Conservation (phyloP, 371 early-diverging fungal species). For the Batrachochytrium dendrobatidis region DNA sequence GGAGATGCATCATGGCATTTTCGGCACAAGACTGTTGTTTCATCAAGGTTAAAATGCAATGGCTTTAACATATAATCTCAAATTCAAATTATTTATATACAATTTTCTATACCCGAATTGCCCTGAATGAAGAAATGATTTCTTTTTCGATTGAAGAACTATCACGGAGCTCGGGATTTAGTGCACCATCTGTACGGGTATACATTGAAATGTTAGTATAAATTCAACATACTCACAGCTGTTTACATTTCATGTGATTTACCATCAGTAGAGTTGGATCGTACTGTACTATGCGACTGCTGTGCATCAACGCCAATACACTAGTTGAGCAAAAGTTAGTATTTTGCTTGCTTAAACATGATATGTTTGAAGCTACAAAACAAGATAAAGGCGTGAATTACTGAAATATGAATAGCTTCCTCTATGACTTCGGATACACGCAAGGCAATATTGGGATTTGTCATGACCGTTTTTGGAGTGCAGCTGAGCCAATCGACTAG, state of each 20-base stretch:
- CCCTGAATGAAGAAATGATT: background rate
- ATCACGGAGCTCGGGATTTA: background rate
- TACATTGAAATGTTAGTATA: too few species aligned
- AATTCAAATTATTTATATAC: background rate
- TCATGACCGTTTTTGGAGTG: conserved; percentile 49
- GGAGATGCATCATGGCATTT: conserved; percentile 44
- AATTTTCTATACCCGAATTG: background rate
- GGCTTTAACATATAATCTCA: background rate
- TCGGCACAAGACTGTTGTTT: conserved; percentile 41
- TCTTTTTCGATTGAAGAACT: background rate
- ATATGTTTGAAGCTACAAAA: background rate
- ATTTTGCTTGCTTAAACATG: background rate
- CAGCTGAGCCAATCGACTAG: conserved; percentile 73
- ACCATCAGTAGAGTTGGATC: too few species aligned
- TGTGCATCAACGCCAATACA: too few species aligned
- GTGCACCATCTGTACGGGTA: too few species aligned
- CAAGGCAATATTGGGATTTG: conserved; percentile 55
- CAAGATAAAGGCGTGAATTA: too few species aligned
- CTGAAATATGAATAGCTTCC: conserved; percentile 40
- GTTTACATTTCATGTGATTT: too few species aligned
- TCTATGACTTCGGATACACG: conserved; percentile 70
- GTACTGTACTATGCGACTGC: too few species aligned
- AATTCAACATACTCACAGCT: too few species aligned
- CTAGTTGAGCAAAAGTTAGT: too few species aligned
- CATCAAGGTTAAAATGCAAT: background rate